Evolutionary conservation across 352 stramenopile species (phyloP).

Genomic region (Phytophthora foliorum): DNA sequence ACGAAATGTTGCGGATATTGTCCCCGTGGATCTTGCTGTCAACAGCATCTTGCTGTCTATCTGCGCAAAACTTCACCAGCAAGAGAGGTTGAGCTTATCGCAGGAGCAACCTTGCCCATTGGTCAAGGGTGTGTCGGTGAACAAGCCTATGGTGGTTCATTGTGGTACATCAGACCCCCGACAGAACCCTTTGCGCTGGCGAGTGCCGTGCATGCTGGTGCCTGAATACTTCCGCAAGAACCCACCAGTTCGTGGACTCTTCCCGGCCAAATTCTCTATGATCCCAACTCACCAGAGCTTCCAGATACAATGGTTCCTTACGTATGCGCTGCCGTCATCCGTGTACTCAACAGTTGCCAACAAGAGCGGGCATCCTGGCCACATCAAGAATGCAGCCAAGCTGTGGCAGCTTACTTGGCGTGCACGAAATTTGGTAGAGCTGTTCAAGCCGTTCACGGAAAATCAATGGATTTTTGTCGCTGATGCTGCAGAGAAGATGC

Average conservation of each 20-base stretch:
- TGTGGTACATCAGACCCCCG: constrained; percentile 81
- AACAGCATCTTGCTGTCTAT: constrained; percentile 79
- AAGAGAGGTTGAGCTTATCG: constrained; percentile 19
- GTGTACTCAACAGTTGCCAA: constrained; percentile 85
- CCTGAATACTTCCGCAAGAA: constrained; percentile 82
- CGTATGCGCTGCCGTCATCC: constrained; percentile 82
- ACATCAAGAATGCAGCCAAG: constrained; percentile 74
- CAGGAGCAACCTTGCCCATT: constrained; percentile 12
- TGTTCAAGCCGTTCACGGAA: constrained; percentile 91
- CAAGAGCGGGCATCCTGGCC: constrained; percentile 60
- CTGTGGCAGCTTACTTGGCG: constrained; percentile 85
- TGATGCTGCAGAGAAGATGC: constrained; percentile 52
- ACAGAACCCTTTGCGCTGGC: constrained; percentile 85
- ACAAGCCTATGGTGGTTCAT: constrained; percentile 71
- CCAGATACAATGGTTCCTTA: constrained; percentile 86
- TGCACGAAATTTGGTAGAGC: constrained; percentile 75
- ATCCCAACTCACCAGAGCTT: constrained; percentile 84
- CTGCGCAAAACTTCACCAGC: constrained; percentile 48
- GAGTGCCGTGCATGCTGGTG: constrained; percentile 68
- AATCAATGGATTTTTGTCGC: constrained; percentile 87
- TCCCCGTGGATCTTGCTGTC: constrained; percentile 83
- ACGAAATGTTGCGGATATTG: constrained; percentile 83
- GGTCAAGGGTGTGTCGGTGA: constrained; percentile 24
- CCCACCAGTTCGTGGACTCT: constrained; percentile 57
- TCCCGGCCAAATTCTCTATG: constrained; percentile 80